Base-by-base conservation (phyloP, 1,284 basidiomycete species). In the Paramarasmius palmivorus region DNA sequence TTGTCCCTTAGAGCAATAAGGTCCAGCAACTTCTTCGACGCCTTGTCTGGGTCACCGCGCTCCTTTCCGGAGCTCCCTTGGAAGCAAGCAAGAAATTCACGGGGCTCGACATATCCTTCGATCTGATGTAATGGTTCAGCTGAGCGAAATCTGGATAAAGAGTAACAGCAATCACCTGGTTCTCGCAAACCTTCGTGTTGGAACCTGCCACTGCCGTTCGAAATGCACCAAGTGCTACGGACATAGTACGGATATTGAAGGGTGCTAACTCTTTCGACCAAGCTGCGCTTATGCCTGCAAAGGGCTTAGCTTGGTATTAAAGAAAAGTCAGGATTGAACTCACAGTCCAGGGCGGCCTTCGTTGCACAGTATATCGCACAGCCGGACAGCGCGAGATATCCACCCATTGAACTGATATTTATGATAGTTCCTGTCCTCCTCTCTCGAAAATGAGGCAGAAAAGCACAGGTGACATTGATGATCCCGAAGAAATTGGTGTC, bases 331-430 rank as follows among this genome's bases (percentile, higher is more conserved):
- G n/a, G 4, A 19, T 14, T 23, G 12, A 22, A n/a, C 51, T 45
- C 36, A 53, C 55, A 54, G n/a, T 64, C 61, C 4, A 64, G 32
- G 1, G 62, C 61, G 26, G 59, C 61, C 50, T 63, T 63, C 12
- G 54, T 53, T 6, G 62, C 58, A 23, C 57, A 56, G 36, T 63
- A 63, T 1, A 62, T 54, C 0, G 57, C 60, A 14, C 53, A 51
- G 10, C 62, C 62, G 20, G 48, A 29, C 7, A 57, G 8, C 35
- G 56, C 57, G 6, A 60, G 17, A 45, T 50, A 49, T 3, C 54
- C 52, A 23, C 58, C 60, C 45, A 57, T 52, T 9, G 61, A 63
- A 37, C 59, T 59, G 50, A 63, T 61, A 34, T 61, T 61, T 1
- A 61, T 57, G 47, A 61, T 60, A 6, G 57, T 59, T 2, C 60